Evolutionary conservation across 2,329 filamentous ascomycete species (phyloP).

Genomic region (Pseudopithomyces chartarum): DNA sequence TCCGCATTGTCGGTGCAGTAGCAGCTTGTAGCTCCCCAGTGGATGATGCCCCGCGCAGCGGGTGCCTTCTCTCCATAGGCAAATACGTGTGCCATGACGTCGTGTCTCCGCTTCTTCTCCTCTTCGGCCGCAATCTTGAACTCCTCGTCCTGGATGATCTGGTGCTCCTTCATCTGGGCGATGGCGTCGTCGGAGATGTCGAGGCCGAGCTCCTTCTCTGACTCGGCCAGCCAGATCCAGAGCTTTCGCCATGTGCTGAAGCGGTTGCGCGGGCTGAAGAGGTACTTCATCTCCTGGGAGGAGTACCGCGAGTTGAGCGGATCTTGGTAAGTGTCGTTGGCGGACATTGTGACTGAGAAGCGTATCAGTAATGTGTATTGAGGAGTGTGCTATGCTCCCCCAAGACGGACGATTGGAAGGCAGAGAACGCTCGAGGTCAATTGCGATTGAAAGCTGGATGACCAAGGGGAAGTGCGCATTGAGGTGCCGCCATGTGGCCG

Average conservation of each 20-base stretch:
- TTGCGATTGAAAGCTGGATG: not conserved
- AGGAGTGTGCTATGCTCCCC: not conserved
- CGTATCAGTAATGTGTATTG: not conserved
- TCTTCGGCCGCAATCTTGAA: constrained; percentile 54
- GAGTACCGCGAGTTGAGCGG: constrained; percentile 63
- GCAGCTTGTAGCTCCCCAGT: constrained; percentile 67
- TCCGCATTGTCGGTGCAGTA: constrained; percentile 77
- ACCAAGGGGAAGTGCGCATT: not conserved
- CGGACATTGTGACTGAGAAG: constrained; percentile 18
- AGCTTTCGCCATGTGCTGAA: constrained; percentile 82
- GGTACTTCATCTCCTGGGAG: constrained; percentile 60
- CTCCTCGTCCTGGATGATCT: constrained; percentile 53
- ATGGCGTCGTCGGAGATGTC: constrained; percentile 70
- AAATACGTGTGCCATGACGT: constrained; percentile 71
- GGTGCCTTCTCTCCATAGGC: constrained; percentile 76
- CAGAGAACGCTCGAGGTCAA: not conserved
- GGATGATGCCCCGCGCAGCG: constrained; percentile 81
- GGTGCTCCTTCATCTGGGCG: constrained; percentile 52
- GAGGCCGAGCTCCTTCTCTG: constrained; percentile 80
- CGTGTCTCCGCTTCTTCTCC: constrained; percentile 64
- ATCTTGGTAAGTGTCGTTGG: constrained; percentile 28
- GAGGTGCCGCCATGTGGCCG: not conserved
- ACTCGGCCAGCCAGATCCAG: constrained; percentile 84
- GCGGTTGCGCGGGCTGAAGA: constrained; percentile 79
- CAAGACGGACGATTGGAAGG: not conserved